phyloP scores from a whole-genome alignment of 306 rosid genomes.

The Malus sieversii region DNA sequence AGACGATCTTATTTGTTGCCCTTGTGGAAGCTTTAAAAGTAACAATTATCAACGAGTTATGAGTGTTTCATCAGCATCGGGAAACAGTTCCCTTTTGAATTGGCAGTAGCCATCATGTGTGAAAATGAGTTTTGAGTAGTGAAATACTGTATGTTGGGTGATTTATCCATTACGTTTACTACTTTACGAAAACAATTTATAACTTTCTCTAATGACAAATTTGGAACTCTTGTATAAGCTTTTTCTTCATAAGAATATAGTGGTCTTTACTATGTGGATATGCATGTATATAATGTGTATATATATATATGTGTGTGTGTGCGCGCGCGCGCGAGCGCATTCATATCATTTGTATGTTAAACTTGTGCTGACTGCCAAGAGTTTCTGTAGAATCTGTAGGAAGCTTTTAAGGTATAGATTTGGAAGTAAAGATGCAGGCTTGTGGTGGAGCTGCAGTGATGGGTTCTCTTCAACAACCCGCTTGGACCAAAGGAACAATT shows the following conservation, averaged over 20 bases:
- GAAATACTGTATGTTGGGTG: no score
- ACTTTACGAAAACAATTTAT: neutral
- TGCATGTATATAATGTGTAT: no score
- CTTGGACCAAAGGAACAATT: slow-evolving; percentile 37
- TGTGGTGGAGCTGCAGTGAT: slow-evolving; percentile 41
- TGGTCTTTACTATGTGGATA: neutral
- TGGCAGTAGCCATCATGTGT: neutral
- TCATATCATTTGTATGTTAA: neutral
- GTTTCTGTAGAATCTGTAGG: neutral
- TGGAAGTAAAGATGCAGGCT: slow-evolving; percentile 46
- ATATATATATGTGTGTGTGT: no score
- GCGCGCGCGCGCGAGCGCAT: neutral
- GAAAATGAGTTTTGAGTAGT: no score
- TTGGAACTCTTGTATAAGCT: neutral
- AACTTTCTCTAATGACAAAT: neutral
- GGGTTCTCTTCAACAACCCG: slow-evolving; percentile 57
- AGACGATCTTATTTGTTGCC: no score
- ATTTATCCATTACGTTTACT: neutral
- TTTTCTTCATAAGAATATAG: neutral
- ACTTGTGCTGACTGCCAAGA: neutral
- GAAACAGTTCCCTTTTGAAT: neutral
- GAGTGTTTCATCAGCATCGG: neutral
- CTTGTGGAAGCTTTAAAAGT: neutral
- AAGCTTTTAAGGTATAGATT: neutral
- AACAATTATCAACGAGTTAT: neutral